Percentiles rank a stretch among this genome's conserved stretches.
phyloP scores from a whole-genome alignment of 108 stramenopile genomes.

The Skeletonema tropicum region DNA sequence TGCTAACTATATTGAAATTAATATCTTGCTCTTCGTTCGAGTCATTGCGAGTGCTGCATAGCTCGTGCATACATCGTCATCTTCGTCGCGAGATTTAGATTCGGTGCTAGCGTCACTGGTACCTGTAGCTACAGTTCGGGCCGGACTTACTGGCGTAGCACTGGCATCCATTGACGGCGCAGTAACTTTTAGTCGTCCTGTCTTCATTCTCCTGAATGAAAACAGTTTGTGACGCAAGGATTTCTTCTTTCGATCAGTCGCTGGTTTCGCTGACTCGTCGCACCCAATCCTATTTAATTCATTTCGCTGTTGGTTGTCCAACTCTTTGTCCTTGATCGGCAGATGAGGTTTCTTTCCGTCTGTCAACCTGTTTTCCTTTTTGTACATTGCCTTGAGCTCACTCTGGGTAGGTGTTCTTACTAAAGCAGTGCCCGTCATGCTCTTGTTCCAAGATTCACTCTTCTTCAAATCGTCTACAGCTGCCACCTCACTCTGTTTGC shows the following conservation, averaged over 20 bases:
- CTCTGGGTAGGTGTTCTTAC: background rate
- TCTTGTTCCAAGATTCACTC: background rate
- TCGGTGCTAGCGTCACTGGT: background rate
- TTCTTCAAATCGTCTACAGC: background rate
- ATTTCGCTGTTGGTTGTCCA: background rate
- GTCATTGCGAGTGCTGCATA: background rate
- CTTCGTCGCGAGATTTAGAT: background rate
- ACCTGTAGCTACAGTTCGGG: background rate
- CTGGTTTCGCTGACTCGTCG: background rate
- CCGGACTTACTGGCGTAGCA: background rate
- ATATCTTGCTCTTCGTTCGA: background rate
- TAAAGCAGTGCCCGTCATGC: background rate
- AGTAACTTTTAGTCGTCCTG: background rate
- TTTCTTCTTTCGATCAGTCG: background rate
- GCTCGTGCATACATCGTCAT: background rate
- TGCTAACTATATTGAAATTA: background rate
- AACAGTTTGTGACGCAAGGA: background rate
- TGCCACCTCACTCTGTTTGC: background rate
- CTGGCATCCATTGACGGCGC: background rate
- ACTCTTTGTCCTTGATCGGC: background rate
- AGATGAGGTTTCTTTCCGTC: background rate
- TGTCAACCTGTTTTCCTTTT: background rate
- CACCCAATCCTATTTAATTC: background rate
- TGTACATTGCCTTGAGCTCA: constrained; percentile 3
- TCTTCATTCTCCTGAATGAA: background rate